Percentiles rank a stretch among this genome's conserved stretches.
Evolutionary conservation across 768 basidiomycete genomes (phyloP).

Genomic region (Auricularia sp.): DNA sequence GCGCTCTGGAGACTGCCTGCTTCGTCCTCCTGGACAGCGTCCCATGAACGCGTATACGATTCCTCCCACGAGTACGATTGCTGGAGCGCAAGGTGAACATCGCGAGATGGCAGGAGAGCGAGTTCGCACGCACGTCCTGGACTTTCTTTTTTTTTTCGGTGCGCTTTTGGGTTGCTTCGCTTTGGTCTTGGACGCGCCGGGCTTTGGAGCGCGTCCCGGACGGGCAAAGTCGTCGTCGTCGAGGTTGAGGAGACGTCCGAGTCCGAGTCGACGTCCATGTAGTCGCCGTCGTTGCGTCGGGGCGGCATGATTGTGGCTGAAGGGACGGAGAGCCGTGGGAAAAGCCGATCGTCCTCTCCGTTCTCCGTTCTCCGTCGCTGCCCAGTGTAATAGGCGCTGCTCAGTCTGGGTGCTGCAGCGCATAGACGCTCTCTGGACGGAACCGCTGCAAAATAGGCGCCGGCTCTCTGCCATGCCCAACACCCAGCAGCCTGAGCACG

Average conservation of each 20-base stretch:
- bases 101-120: constrained; percentile 1
- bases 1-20: constrained; percentile 81
- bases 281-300: background rate
- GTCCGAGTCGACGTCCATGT: constrained; percentile 47
- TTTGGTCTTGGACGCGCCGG: constrained; percentile 45
- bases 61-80: constrained; percentile 95
- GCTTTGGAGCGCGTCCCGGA: constrained; percentile 23
- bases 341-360: background rate
- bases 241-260: constrained; percentile 59
- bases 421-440: no score
- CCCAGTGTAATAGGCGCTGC: no score
- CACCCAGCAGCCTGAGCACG: background rate
- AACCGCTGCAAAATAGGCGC: no score
- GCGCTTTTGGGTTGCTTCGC: constrained; percentile 39
- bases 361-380: no score
- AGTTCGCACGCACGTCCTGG: constrained; percentile 32
- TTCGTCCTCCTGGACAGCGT: constrained; percentile 94
- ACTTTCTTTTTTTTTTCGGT: constrained; percentile 48
- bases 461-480: background rate
- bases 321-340: background rate
- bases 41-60: constrained; percentile 90
- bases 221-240: constrained; percentile 28
- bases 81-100: constrained; percentile 24
- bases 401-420: no score
- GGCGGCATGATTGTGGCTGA: background rate